Base-by-base conservation (phyloP, 768 basidiomycete genomes). In the Leccinellum albellum region DNA sequence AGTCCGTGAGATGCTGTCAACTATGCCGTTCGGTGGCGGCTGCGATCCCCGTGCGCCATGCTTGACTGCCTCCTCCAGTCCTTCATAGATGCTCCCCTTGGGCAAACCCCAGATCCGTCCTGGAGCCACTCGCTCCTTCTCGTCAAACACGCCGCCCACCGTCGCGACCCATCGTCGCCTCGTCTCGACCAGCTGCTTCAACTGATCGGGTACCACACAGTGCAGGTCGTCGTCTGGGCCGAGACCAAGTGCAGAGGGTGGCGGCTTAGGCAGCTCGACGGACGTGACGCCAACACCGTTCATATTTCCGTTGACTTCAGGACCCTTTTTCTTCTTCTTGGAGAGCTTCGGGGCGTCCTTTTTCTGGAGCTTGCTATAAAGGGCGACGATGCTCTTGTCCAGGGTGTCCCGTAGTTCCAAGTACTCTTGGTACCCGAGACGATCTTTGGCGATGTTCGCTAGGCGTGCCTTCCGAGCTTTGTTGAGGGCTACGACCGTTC, bases 381-480 rank as follows among this genome's bases (percentile, higher is more conserved):
- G 76, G 17, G 75, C 78, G 47, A 81, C 77, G 68, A 98, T 91
- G 63, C 87, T 86, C 76, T 85, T 88, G 77, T 98, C 95, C 50
- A 98, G 82, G 4, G 87, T 79, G 60, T 96, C 94, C 17, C 94
- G 84, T 8, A 84, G 71, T 29, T 91, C 89, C 56, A 91, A 73
- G 74, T 96, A 98, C 66, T 98, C 96, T 66, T 93, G 91, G 68
- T 93, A 91, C 6, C 87, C 94, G 17, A 98, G 80, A 21, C 94
- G 84, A 66, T 94, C 91, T 58, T 87, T 84, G 28, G 94, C 94
- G 59, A 94, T 82, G 14, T 78, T 76, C 14, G 80, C 80, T 2
- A 98, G 81, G 4, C 89, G 85, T 29, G 74, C 73, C 69, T 89
- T 89, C 13, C 96, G 87, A 3, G 84, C 82, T 64, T 94, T 92